Evolutionary conservation across 2,329 filamentous ascomycete genomes (phyloP).

Genomic region (Exophiala bonariae): DNA sequence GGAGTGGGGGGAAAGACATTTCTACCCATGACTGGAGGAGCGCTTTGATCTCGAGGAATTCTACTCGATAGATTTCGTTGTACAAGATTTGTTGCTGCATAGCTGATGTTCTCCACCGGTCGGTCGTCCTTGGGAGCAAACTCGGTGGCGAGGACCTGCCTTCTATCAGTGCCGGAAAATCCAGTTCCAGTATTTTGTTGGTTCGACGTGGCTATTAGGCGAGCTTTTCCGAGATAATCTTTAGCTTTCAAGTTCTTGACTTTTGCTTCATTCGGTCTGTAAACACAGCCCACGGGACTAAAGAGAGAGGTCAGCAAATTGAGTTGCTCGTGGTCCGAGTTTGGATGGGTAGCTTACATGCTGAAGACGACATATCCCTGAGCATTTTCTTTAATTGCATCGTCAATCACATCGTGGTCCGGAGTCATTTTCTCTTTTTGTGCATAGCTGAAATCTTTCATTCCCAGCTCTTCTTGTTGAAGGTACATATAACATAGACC

Average conservation of each 20-base stretch:
- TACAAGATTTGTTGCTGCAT: conserved; percentile 88
- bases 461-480: conserved; percentile 82
- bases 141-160: conserved; percentile 41
- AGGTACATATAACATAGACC: conserved; percentile 97
- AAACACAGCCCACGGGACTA: conserved; percentile 92
- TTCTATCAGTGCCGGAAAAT: conserved; percentile 76
- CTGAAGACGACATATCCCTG: conserved; percentile 93
- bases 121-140: conserved; percentile 64
- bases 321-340: neutral
- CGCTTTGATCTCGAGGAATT: conserved; percentile 71
- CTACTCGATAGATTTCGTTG: conserved; percentile 79
- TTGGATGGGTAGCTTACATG: conserved; percentile 16
- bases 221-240: conserved; percentile 95
- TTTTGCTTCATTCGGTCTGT: conserved; percentile 94
- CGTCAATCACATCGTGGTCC: conserved; percentile 96
- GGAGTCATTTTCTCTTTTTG: conserved; percentile 95
- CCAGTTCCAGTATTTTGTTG: conserved; percentile 78
- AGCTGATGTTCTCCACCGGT: conserved; percentile 81
- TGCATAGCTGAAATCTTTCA: conserved; percentile 87
- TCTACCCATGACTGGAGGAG: conserved; percentile 69
- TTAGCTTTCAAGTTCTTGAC: conserved; percentile 98
- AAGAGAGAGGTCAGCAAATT: conserved; percentile 46
- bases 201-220: conserved; percentile 85
- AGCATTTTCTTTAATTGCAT: conserved; percentile 89
- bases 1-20: conserved; percentile 97